Conservation (phyloP, 768 basidiomycete genomes). For the Erythrobasidium yunnanense region DNA sequence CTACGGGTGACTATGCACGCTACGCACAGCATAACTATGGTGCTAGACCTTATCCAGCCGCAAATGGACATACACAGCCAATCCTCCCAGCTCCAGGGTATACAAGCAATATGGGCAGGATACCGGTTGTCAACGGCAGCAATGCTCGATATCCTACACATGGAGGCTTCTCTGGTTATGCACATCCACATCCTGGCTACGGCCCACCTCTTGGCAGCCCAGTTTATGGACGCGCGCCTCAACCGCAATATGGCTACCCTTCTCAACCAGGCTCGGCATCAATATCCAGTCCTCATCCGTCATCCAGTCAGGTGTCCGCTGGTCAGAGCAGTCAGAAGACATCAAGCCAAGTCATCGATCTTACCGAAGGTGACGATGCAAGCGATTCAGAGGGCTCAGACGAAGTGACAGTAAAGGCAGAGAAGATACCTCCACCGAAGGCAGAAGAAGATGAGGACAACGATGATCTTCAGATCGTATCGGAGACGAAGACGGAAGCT, state of each 20-base stretch:
- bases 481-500: conserved; percentile 17
- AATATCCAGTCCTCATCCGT: neutral
- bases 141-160: neutral
- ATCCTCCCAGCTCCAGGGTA: no score
- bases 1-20: neutral
- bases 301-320: no score
- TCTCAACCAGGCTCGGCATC: neutral
- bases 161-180: no score
- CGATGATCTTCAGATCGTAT: conserved; percentile 14
- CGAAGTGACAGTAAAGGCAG: conserved; percentile 4
- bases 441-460: neutral
- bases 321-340: no score
- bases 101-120: neutral
- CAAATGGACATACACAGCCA: no score
- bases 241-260: neutral
- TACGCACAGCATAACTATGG: neutral
- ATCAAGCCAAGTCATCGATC: conserved; percentile 4
- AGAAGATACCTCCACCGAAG: neutral
- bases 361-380: conserved; percentile 11
- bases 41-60: no score
- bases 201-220: no score
- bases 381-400: conserved; percentile 2
- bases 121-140: neutral
- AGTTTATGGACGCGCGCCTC: no score
- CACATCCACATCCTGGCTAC: no score